Evolutionary conservation across 2,329 filamentous ascomycete genomes (phyloP).

Genomic region (Chrysoporthe cubensis): DNA sequence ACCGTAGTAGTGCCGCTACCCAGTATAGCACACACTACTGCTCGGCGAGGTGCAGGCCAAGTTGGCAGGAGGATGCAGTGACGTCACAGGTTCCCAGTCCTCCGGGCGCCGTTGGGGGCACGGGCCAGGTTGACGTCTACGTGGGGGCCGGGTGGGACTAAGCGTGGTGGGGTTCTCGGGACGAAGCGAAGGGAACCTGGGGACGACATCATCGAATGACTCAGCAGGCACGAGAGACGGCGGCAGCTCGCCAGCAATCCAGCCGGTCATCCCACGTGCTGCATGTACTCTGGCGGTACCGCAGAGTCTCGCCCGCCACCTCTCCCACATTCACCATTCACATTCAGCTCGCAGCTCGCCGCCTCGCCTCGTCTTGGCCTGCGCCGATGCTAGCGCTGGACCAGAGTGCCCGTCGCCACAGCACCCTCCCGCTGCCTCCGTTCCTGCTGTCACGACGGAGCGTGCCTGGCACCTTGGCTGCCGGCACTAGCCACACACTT

Average conservation of each 20-base stretch:
- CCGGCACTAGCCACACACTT: not conserved
- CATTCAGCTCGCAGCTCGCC: no score
- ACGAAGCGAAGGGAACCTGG: not conserved
- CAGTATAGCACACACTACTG: not conserved
- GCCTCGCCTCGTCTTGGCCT: no score
- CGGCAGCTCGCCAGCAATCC: no score
- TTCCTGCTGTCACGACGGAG: not conserved
- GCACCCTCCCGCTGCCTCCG: not conserved
- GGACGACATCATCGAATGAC: not conserved
- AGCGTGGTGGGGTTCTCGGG: not conserved
- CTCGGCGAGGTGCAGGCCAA: not conserved
- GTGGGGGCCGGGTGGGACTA: not conserved
- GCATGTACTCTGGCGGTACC: not conserved
- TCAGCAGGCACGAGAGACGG: not conserved
- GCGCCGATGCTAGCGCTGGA: not conserved
- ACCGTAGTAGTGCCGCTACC: not conserved
- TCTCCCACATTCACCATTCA: not conserved
- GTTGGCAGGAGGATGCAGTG: not conserved
- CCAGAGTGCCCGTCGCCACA: not conserved
- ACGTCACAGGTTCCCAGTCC: conserved; percentile 6
- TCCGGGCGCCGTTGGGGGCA: not conserved
- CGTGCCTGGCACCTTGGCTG: not conserved
- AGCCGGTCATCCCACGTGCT: not conserved
- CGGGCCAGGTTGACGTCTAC: not conserved
- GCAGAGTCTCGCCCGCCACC: not conserved